Evolutionary conservation across 805 yeast genomes (phyloP).

Genomic region (Candida maesae): DNA sequence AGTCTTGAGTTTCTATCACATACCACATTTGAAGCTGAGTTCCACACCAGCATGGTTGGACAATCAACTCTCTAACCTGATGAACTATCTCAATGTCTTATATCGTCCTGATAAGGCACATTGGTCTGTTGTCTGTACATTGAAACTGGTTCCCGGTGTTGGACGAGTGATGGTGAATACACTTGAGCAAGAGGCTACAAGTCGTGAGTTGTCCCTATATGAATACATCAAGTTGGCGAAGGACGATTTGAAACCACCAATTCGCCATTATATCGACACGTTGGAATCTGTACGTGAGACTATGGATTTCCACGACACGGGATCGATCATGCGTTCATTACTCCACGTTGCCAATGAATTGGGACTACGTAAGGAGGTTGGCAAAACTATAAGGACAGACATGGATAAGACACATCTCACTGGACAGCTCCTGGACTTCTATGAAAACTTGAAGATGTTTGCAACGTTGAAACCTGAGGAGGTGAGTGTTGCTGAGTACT

Average conservation of each 20-base stretch:
- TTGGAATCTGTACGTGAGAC: slow-evolving; percentile 17
- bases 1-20: slow-evolving; percentile 37
- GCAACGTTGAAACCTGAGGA: slow-evolving; percentile 25
- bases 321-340: slow-evolving; percentile 14
- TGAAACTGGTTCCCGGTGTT: slow-evolving; percentile 23
- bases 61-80: slow-evolving; percentile 37
- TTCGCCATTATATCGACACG: slow-evolving; percentile 27
- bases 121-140: slow-evolving; percentile 27
- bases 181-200: slow-evolving; percentile 12
- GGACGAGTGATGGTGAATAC: slow-evolving; percentile 25
- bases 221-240: slow-evolving; percentile 6
- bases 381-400: slow-evolving; percentile 16
- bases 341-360: slow-evolving; percentile 12
- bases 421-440: slow-evolving; percentile 33
- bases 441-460: slow-evolving; percentile 32
- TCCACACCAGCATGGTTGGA: slow-evolving; percentile 50
- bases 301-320: slow-evolving; percentile 15
- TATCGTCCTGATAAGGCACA: slow-evolving; percentile 27
- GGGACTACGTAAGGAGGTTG: slow-evolving; percentile 14
- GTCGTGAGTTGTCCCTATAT: slow-evolving; percentile 6
- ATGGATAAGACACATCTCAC: slow-evolving; percentile 28
- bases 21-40: slow-evolving; percentile 41
- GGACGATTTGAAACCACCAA: slow-evolving; percentile 19
- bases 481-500: slow-evolving; percentile 27
- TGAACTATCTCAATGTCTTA: slow-evolving; percentile 47